phyloP scores from a whole-genome alignment of 31 red algal species.

The Asparagopsis taxiformis region DNA sequence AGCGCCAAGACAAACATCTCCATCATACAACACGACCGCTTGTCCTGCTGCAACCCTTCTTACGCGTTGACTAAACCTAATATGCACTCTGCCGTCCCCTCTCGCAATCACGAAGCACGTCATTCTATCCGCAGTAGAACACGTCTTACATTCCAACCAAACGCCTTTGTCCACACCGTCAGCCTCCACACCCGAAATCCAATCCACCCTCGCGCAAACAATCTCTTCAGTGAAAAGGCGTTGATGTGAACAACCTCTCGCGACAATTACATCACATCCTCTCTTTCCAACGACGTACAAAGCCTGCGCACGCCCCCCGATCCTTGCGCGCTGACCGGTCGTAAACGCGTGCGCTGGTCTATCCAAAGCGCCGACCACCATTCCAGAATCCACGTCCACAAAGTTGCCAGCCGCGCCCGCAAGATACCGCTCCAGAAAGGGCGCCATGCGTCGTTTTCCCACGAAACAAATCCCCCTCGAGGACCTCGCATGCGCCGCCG shows the following conservation, averaged over 20 bases:
- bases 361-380: conserved; percentile 4
- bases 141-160: conserved; percentile 30
- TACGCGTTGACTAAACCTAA: conserved; percentile 31
- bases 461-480: conserved; percentile 87
- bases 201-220: conserved; percentile 41
- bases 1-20: conserved; percentile 55
- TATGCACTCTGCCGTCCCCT: conserved; percentile 9
- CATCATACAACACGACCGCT: conserved; percentile 64
- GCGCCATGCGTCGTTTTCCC: conserved; percentile 49
- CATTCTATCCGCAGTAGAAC: conserved; percentile 27
- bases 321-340: conserved; percentile 56
- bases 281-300: conserved; percentile 27
- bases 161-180: not conserved
- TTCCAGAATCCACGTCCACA: conserved; percentile 35
- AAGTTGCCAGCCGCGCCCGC: conserved; percentile 18
- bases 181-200: conserved; percentile 20
- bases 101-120: conserved; percentile 10
- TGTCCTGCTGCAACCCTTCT: conserved; percentile 43
- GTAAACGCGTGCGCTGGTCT: conserved; percentile 22
- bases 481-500: conserved; percentile 32
- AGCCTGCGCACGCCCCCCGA: conserved; percentile 26
- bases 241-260: conserved; percentile 7
- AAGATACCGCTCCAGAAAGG: conserved; percentile 43
- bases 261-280: conserved; percentile 27
- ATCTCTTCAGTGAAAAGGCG: conserved; percentile 14